Evolutionary conservation across 345 rosid species (phyloP), one percentile per base, ranked within the genome.

Genomic region (Kernera saxatilis): DNA sequence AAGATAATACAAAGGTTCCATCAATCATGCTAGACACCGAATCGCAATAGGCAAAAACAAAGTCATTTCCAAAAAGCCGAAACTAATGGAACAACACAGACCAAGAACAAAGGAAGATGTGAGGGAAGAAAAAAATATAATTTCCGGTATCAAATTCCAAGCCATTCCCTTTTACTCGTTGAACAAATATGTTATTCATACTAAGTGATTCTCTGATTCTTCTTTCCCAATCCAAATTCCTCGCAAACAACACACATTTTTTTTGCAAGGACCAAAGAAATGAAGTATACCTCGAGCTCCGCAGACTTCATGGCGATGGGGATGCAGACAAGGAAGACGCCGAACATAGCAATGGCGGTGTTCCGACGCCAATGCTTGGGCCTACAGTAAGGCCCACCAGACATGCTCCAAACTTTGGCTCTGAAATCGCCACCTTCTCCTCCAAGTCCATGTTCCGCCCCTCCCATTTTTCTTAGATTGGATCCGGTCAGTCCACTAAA

Each of bases 351-450:
- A 44, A 94, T 68, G 82, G 99, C 99, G 5, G 99, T 94, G 77
- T 94, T 94, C 67, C 99, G 93, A 67, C 81, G 82, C 99, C 99
- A 94, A 84, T 94, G 96, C 73, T 91, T 92, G 26, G 98, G 99
- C 62, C 98, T 77, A 85, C 99, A 91, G 79, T 94, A 33, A 17
- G 99, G 96, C 15, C 99, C 99, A 29, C 99, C 99, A 45, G 82
- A 5, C 97, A 92, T 88, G 74, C 87, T 91, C 99, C 98, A 94
- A 8, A 94, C 99, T 76, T 94, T 94, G 40, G 64, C 69, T 83
- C 99, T 86, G 81, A 94, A 94, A 69, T 94, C 97, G 29, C 86
- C 91, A 29, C 83, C 86, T 56, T 82, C 96, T 69, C 82, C 95
- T 29, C 91, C 93, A 61, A 86, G 92, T 58, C 98, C 97, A 67